These are phyloP conservation scores for Davidsoniella australis DNA, from an alignment of 2,329 filamentous ascomycete genomes.

Conservation along the genomic window DNA sequence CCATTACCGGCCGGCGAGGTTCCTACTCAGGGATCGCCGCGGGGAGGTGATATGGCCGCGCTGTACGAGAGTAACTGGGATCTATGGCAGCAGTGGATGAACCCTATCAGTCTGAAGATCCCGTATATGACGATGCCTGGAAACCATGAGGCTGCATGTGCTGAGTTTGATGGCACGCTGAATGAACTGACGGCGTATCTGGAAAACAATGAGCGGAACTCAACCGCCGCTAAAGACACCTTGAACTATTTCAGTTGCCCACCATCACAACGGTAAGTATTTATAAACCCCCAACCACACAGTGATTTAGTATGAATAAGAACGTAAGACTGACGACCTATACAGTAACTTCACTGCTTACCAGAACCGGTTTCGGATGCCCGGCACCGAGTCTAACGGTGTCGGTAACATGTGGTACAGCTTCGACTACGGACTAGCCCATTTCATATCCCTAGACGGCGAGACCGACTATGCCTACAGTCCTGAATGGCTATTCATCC, in stretches of 20 bases:
- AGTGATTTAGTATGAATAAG: no score
- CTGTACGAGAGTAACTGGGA: slow-evolving; percentile 35
- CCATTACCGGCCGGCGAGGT: slow-evolving; percentile 28
- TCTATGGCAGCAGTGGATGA: slow-evolving; percentile 33
- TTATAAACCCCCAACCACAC: no score
- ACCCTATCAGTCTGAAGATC: slow-evolving; percentile 24
- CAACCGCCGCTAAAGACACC: slow-evolving; percentile 20
- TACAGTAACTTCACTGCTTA: slow-evolving; percentile 29
- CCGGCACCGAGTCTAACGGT: slow-evolving; percentile 28
- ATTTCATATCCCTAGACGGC: slow-evolving; percentile 30
- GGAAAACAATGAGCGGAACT: slow-evolving; percentile 26
- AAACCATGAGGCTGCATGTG: slow-evolving; percentile 32
- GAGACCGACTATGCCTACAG: slow-evolving; percentile 33
- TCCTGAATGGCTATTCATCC: slow-evolving; percentile 27
- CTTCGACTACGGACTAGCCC: slow-evolving; percentile 35
- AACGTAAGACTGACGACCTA: not conserved
- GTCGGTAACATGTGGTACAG: slow-evolving; percentile 37
- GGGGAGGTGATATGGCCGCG: slow-evolving; percentile 30
- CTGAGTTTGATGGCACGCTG: slow-evolving; percentile 29
- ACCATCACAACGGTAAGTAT: slow-evolving; percentile 24
- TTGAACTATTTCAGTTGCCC: slow-evolving; percentile 36
- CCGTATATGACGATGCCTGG: slow-evolving; percentile 34
- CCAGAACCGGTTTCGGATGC: slow-evolving; percentile 34
- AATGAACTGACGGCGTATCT: slow-evolving; percentile 30
- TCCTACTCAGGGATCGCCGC: slow-evolving; percentile 27